Conservation (phyloP, 1,139 yeast species). For the Kazachstania sp. region DNA sequence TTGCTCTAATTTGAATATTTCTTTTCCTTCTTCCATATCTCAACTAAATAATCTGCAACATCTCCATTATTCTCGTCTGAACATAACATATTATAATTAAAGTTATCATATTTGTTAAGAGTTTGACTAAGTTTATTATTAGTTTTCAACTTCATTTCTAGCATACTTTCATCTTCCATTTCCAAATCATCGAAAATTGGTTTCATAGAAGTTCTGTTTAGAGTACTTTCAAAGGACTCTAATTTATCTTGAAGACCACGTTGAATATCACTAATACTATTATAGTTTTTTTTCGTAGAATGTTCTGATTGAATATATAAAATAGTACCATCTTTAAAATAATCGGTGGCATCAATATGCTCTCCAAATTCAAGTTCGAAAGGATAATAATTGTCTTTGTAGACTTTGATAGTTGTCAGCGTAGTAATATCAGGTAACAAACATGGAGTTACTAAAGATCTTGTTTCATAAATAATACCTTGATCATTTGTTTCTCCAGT, state of each 20-base stretch:
- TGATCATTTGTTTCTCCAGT: constrained; percentile 36
- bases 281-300: constrained; percentile 4
- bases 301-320: constrained; percentile 19
- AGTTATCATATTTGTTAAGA: constrained; percentile 8
- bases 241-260: constrained; percentile 10
- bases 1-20: constrained; percentile 5
- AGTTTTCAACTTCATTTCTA: constrained; percentile 14
- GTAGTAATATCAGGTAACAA: constrained; percentile 53
- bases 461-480: constrained; percentile 13
- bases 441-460: constrained; percentile 46
- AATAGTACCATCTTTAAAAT: constrained; percentile 24
- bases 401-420: constrained; percentile 31
- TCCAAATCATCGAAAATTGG: constrained; percentile 11
- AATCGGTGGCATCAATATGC: constrained; percentile 15
- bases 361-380: constrained; percentile 20
- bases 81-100: constrained; percentile 23
- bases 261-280: constrained; percentile 11
- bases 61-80: constrained; percentile 19
- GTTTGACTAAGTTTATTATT: background rate
- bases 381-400: constrained; percentile 24
- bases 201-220: background rate
- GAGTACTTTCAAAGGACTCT: constrained; percentile 1
- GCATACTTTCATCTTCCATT: constrained; percentile 11
- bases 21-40: constrained; percentile 18
- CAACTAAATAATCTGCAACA: constrained; percentile 21